A percentile compares a stretch with the other conserved stretches of the same genome.
phyloP scores from a whole-genome alignment of 2,329 filamentous ascomycete genomes.

The Fusarium cyanostomum region DNA sequence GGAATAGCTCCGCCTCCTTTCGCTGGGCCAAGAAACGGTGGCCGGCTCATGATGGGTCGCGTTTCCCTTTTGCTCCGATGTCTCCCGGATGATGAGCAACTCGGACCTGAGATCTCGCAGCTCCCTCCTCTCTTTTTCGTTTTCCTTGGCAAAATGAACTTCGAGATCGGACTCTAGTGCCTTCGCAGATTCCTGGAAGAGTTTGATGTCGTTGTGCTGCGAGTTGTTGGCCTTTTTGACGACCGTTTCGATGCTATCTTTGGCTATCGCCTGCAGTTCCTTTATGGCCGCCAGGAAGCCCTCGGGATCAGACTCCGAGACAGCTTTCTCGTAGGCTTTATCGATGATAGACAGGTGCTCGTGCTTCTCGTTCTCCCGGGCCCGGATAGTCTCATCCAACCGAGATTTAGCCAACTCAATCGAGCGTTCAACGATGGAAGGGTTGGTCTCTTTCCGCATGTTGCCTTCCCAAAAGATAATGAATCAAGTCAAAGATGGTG shows the following conservation, averaged over 20 bases:
- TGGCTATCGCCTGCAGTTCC: neutral
- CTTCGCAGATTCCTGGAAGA: neutral
- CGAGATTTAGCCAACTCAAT: neutral
- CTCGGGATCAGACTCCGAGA: neutral
- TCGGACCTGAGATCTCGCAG: neutral
- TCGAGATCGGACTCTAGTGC: neutral
- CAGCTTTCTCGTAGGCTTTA: neutral
- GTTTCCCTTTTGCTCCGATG: too few species aligned
- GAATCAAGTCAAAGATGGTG: neutral
- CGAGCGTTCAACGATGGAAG: neutral
- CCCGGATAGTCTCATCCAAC: neutral
- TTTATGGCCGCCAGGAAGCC: neutral
- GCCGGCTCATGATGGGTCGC: neutral
- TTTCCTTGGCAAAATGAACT: too few species aligned
- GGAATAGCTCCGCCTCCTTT: neutral
- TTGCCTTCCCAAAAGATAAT: neutral
- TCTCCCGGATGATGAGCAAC: neutral
- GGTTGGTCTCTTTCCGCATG: neutral
- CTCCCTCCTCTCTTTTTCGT: neutral
- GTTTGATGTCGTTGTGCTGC: neutral
- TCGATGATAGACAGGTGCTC: neutral
- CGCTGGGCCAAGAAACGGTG: neutral
- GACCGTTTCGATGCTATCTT: constrained; percentile 3
- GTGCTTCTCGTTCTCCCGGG: neutral
- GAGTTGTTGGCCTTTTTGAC: neutral